Evolutionary conservation across 2,329 filamentous ascomycete species (phyloP), one percentile per base, ranked within the genome.

Genomic region (Biscogniauxia marginata): DNA sequence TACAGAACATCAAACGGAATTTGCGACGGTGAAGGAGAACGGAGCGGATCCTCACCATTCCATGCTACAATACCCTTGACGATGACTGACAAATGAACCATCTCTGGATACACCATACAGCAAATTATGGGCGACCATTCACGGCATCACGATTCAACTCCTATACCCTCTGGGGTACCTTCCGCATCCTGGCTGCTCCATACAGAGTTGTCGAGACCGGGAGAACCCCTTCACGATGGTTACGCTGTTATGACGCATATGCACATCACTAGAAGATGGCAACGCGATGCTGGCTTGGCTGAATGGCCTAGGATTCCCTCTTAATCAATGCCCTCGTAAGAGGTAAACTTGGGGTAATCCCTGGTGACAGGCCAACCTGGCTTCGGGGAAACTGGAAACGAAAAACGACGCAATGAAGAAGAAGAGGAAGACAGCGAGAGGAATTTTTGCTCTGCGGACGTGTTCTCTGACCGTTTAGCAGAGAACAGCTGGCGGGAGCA

Each of bases 231-330:
- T 72, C 63, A 72, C 66, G 70, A 72, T 69, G 69, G 69, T 68
- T 70, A 72, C 69, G 69, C 64, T 70, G 64, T 72, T 71, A 72
- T 69, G 70, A 72, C 66, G 69, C 69, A 70, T 63, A 71, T 59
- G 68, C 67, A 67, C 67, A 67, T 70, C 69, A 66, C 50, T 67
- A 68, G 65, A 68, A 68, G 60, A 70, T 66, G 65, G 65, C 64
- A 68, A 63, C 53, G 58, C 63, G 63, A 65, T 62, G 55, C 63
- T 59, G 52, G 60, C 61, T 56, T 64, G 66, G 63, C 56, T 44
- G 16, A 43, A 39, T 53, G 53, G 54, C 57, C 49, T 60, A 55
- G 62, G 57, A 56, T 49, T 56, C 62, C 64, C 63, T 64, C 58
- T 58, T 66, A 68, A 67, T 70, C 52, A 64, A 46, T 65, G 56